Percentiles rank a stretch among this genome's conserved stretches.
phyloP scores from a whole-genome alignment of 441 rosid species.

The Euphorbia schlechtendalii region DNA sequence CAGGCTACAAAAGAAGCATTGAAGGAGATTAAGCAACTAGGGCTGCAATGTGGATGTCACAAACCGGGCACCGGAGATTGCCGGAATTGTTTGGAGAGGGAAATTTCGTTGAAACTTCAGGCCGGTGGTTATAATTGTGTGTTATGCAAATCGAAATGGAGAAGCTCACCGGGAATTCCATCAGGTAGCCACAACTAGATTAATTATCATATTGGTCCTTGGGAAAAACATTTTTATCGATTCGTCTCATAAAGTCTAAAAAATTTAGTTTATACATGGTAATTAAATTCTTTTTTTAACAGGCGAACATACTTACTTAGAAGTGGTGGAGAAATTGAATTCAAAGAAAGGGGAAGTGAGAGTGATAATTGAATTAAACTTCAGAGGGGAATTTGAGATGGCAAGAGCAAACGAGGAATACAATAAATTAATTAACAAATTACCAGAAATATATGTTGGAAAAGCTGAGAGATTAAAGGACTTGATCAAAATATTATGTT shows the following conservation, averaged over 20 bases:
- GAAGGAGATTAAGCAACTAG: slow-evolving; percentile 31
- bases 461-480: slow-evolving; percentile 61
- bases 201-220: neutral
- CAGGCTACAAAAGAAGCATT: slow-evolving; percentile 51
- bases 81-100: slow-evolving; percentile 46
- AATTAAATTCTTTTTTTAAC: neutral
- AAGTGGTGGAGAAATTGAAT: slow-evolving; percentile 47
- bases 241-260: neutral
- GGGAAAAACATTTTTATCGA: neutral
- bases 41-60: slow-evolving; percentile 42
- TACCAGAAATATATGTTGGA: slow-evolving; percentile 70
- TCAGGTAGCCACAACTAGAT: slow-evolving; percentile 38
- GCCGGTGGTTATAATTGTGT: slow-evolving; percentile 48
- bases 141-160: slow-evolving; percentile 76
- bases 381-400: slow-evolving; percentile 74
- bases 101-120: slow-evolving; percentile 47
- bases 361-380: slow-evolving; percentile 65
- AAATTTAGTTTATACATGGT: neutral
- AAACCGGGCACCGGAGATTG: slow-evolving; percentile 41
- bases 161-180: slow-evolving; percentile 58
- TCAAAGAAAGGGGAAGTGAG: slow-evolving; percentile 47
- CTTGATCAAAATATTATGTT: slow-evolving; percentile 59
- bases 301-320: slow-evolving; percentile 73
- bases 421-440: slow-evolving; percentile 32
- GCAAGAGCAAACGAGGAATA: slow-evolving; percentile 61